These are phyloP conservation scores for Cystofilobasidium macerans DNA, from an alignment of 768 basidiomycete species.

Conservation along the genomic window DNA sequence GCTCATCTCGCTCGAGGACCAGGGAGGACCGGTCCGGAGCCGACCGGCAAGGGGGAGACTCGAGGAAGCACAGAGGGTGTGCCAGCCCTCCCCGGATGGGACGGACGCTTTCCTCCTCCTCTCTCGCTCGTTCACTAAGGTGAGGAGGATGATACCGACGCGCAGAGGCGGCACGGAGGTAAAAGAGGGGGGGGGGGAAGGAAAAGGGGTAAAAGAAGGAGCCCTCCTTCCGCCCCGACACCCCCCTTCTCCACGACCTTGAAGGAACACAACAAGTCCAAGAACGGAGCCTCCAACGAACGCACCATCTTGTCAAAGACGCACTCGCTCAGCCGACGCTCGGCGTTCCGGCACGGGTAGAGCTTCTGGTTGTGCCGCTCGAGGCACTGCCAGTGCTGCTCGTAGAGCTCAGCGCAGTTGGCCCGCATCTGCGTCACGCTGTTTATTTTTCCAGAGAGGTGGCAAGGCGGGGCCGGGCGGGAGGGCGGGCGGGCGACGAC, in stretches of 20 bases:
- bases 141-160: no score
- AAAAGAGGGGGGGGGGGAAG: not conserved
- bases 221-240: no score
- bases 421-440: constrained; percentile 90
- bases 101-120: no score
- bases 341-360: constrained; percentile 75
- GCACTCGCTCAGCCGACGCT: constrained; percentile 78
- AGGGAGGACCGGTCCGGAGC: no score
- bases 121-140: no score
- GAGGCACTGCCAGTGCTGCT: constrained; percentile 86
- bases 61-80: no score
- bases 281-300: constrained; percentile 28
- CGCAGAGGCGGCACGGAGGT: no score
- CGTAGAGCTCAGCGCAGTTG: constrained; percentile 74
- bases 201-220: not conserved
- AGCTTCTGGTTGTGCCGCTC: constrained; percentile 93
- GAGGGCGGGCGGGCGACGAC: not conserved
- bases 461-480: not conserved
- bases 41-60: no score
- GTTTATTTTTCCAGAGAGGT: not conserved
- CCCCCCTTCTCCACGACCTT: no score
- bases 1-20: no score
- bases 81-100: no score
- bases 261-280: no score
- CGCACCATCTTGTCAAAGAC: constrained; percentile 91